These are phyloP conservation scores for Penicillium corylophilum DNA, from an alignment of 2,329 filamentous ascomycete genomes.

Conservation along the genomic window DNA sequence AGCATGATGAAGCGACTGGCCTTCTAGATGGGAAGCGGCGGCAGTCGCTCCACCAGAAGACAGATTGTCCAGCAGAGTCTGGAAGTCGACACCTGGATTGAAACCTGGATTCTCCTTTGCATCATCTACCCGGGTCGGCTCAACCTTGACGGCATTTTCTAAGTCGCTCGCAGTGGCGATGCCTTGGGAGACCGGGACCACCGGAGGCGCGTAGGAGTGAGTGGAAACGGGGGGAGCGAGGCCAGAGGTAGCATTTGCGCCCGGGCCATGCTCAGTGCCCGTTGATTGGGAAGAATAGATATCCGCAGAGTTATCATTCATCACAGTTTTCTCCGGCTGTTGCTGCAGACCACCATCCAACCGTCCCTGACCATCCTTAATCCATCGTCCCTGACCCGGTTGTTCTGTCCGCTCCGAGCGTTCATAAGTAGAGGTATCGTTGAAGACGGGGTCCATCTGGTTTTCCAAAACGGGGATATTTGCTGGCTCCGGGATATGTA, in stretches of 20 bases:
- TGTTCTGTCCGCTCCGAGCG: constrained; percentile 34
- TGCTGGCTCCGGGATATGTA: constrained; percentile 66
- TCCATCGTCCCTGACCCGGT: constrained; percentile 20
- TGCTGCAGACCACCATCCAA: constrained; percentile 15
- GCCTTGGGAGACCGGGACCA: constrained; percentile 21
- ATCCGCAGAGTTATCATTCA: constrained; percentile 29
- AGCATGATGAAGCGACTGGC: constrained; percentile 31
- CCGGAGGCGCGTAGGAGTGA: constrained; percentile 27
- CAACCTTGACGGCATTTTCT: constrained; percentile 27
- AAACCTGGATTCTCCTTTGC: constrained; percentile 22
- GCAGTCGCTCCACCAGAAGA: constrained; percentile 30
- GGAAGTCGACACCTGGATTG: constrained; percentile 46
- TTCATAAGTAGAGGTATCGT: constrained; percentile 62
- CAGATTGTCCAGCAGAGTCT: constrained; percentile 50
- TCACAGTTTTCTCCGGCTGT: constrained; percentile 19
- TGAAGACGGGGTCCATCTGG: constrained; percentile 70
- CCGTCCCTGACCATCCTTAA: constrained; percentile 10
- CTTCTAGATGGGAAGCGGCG: constrained; percentile 26
- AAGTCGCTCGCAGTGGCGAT: constrained; percentile 30
- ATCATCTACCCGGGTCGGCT: constrained; percentile 22
- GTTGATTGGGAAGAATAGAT: constrained; percentile 26
- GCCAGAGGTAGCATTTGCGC: constrained; percentile 6
- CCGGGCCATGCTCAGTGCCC: constrained; percentile 5
- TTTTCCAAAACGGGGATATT: constrained; percentile 69
- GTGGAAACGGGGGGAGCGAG: constrained; percentile 20